Evolutionary conservation across 2,329 filamentous ascomycete species (phyloP), one percentile per base, ranked within the genome.

Genomic region (Setomelanomma holmii): DNA sequence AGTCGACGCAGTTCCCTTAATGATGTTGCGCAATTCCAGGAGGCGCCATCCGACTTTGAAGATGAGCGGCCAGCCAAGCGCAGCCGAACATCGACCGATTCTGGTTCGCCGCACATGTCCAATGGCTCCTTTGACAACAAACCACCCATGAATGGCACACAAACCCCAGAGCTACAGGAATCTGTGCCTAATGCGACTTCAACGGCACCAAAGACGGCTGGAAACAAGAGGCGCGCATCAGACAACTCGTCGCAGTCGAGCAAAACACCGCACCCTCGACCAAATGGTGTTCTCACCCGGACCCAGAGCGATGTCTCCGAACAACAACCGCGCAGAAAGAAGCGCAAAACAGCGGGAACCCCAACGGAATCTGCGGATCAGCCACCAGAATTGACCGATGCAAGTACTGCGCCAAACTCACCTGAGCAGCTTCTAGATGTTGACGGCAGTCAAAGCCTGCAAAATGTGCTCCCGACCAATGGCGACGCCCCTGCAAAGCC

Each of bases 1-100:
- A 76, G 75, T 50, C 74, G 74, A 49, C 72, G 75, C 58, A 76
- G 67, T 64, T 76, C 75, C 39, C 53, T 76, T 35, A 65, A 73
- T 58, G 66, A 66, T 55, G 44, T 65, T 53, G 63, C 65, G 64
- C 69, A 66, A 55, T 61, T 60, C 55, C 57, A 66, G 38, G 58
- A 68, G 56, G 65, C 56, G 45, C 56, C 59, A 49, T 66, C 62
- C 53, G 66, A 69, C 51, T 55, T 61, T 61, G 71, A 71, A 49
- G 66, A 72, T 69, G 71, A 68, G 58, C 64, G 60, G 47, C 67
- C 69, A 67, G 67, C 70, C 64, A 73, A 74, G 72, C 69, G 63
- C 64, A 67, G 59, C 66, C 71, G 71, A 71, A 62, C 64, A 58
- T 74, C 66, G 60, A 70, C 69, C 63, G 67, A 70, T 56, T 68